Base-by-base conservation (phyloP, 306 rosid species). In the Erythrophleum fordii region DNA sequence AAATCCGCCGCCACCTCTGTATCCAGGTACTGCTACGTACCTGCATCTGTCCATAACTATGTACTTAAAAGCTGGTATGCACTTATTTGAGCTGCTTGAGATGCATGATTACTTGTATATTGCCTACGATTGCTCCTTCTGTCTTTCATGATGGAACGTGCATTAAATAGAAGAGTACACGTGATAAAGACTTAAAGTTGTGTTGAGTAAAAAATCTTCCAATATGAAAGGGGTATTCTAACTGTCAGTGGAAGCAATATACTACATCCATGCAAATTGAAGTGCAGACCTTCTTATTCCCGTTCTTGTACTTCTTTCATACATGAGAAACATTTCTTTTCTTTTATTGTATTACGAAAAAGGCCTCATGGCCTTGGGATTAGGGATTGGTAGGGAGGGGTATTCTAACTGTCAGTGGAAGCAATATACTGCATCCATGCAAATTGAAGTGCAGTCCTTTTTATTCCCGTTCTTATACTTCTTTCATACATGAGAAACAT, bases 11-110 rank as follows among this genome's bases (percentile, higher is more conserved):
- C 22, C 73, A 69, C 55, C 73, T n/a, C n/a, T 0, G 13, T 44
- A 0, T 44, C 77, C 85, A 84, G 93, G 95, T 92, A 90, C 49
- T 31, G 11, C 20, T 49, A 22, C n/a, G n/a, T n/a, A n/a, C n/a
- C n/a, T n/a, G n/a, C 66, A 29, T 55, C 35, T 52, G 72, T 6
- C 65, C 28, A 5, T 65, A 11, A 55, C 17, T 70, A 9, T 53
- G 74, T 39, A 29, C 70, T 62, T 31, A 58, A 55, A n/a, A 11
- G 18, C 37, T 68, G 55, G 42, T 66, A 83, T 75, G 42, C 61
- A 14, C 65, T 67, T 23, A 29, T 22, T 58, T 58, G 14, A 14
- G 45, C 7, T 66, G 51, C 29, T 49, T 28, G 76, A 35, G 76
- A 18, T 31, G 17, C 62, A 72, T 28, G 48, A 3, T 29, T 34